Evolutionary conservation across 192 early-diverging fungal genomes (phyloP).

Genomic region (Podila verticillata): DNA sequence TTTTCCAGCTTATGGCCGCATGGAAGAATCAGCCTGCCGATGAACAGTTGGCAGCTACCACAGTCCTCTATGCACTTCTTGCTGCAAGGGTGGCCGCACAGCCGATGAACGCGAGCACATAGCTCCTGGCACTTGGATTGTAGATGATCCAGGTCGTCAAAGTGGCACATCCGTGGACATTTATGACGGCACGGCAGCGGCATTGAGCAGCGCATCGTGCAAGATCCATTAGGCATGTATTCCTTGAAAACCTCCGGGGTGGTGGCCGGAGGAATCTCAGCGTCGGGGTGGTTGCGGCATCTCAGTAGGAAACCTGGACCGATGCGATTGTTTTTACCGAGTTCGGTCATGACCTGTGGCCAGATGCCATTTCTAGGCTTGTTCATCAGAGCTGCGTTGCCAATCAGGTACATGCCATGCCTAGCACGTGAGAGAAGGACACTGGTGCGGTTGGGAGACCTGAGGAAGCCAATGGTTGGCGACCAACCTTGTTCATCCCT

Average conservation of each 20-base stretch:
- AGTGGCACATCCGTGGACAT: conserved; percentile 52
- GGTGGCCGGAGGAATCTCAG: conserved; percentile 26
- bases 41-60: conserved; percentile 43
- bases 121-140: conserved; percentile 49
- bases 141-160: conserved; percentile 57
- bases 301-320: conserved; percentile 55
- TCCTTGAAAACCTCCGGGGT: conserved; percentile 22
- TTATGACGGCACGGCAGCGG: conserved; percentile 62
- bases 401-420: conserved; percentile 69
- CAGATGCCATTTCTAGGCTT: conserved; percentile 44
- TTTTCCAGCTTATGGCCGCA: conserved; percentile 38
- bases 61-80: conserved; percentile 60
- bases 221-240: conserved; percentile 63
- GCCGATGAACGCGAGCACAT: conserved; percentile 50
- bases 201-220: conserved; percentile 46
- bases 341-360: conserved; percentile 49
- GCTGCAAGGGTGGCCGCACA: conserved; percentile 57
- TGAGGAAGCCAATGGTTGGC: conserved; percentile 61
- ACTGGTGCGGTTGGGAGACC: conserved; percentile 62
- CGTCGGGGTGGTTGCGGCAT: conserved; percentile 56
- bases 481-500: background rate
- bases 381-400: conserved; percentile 53
- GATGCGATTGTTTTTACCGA: conserved; percentile 36
- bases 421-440: conserved; percentile 65
- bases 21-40: conserved; percentile 14